These are phyloP conservation scores for Infundibulicybe gibba DNA, from an alignment of 768 basidiomycete species.

Conservation along the genomic window DNA sequence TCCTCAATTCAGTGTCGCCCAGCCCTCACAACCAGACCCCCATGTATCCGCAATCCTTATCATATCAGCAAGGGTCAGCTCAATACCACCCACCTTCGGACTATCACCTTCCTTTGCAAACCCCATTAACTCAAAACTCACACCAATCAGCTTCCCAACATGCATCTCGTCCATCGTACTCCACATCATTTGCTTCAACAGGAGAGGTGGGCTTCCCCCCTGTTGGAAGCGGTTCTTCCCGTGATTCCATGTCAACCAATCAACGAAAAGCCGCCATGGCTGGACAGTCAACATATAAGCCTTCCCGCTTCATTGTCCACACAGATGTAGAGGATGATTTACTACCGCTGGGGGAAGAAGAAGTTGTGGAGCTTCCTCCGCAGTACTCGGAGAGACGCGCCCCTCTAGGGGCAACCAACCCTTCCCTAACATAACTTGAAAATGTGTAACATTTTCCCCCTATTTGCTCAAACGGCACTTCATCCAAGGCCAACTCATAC, in stretches of 20 bases:
- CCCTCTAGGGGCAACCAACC: conserved; percentile 4
- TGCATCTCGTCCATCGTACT: conserved; percentile 9
- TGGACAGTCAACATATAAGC: conserved; percentile 34
- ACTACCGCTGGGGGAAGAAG: conserved; percentile 39
- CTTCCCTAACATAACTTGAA: too few relatives aligned
- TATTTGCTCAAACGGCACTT: too few relatives aligned
- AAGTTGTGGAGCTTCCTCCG: conserved; percentile 72
- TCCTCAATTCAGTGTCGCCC: conserved; percentile 10
- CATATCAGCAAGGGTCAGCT: background rate
- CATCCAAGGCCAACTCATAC: too few relatives aligned
- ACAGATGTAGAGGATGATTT: conserved; percentile 62
- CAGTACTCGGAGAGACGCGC: conserved; percentile 57
- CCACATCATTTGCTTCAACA: too few relatives aligned
- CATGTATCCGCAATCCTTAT: background rate
- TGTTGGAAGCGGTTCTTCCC: conserved; percentile 14
- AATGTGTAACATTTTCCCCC: too few relatives aligned
- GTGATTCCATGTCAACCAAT: conserved; percentile 28
- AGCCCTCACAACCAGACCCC: conserved; percentile 16
- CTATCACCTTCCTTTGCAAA: background rate
- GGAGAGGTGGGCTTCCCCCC: conserved; percentile 14
- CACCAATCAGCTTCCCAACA: too few relatives aligned
- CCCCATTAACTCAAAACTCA: background rate
- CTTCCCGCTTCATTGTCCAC: conserved; percentile 61
- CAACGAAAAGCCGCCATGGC: conserved; percentile 56
- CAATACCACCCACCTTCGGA: background rate